Base-by-base conservation (phyloP, 2,329 filamentous ascomycete species). In the Thielaviopsis cerberus region DNA sequence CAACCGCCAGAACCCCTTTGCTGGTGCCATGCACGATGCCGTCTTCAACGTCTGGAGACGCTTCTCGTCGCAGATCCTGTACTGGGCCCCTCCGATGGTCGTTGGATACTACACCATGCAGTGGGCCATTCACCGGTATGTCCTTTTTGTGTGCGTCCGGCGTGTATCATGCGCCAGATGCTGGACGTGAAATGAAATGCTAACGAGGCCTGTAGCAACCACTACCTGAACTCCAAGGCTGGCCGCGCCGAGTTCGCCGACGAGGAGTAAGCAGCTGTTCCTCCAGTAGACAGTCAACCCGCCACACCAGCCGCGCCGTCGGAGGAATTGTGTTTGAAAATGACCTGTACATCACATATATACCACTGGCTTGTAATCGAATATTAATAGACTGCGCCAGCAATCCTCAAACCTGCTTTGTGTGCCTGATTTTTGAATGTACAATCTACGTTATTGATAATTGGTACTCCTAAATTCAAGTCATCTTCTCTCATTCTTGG, bases 31-130 rank as follows among this genome's bases (percentile, higher is more conserved):
- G 63, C 75, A 91, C 72, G 86, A 84, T 64, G 91, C 90, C 68
- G 74, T 97, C 76, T 97, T 97, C 84, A 98, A 98, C 81, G 84
- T 82, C 66, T 94, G 86, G 80, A 84, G 92, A 72, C 83, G 92
- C 67, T 86, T 85, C 74, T 83, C 82, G 70, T 72, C 78, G 65
- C 92, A 97, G 78, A 82, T 94, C 65, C 82, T 97, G 65, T 98
- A 90, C 80, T 83, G 90, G 72, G 79, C 83, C 25, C 86, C 92
- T 61, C 85, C 90, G 45, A 74, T 95, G 65, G 66, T 92, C 63
- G 71, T 77, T 64, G 89, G 80, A 64, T 98, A 97, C 76, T 81
- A 83, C 69, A 69, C 81, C 64, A 86, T 97, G 84, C 74, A 86
- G 69, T 98, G 92, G 92, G 91, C 92, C 64, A 84, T 81, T 67